A percentile compares a stretch with the other conserved stretches of the same genome.
Conservation (phyloP, 75 land plant genomes). For the Isoetes taiwanensis region DNA sequence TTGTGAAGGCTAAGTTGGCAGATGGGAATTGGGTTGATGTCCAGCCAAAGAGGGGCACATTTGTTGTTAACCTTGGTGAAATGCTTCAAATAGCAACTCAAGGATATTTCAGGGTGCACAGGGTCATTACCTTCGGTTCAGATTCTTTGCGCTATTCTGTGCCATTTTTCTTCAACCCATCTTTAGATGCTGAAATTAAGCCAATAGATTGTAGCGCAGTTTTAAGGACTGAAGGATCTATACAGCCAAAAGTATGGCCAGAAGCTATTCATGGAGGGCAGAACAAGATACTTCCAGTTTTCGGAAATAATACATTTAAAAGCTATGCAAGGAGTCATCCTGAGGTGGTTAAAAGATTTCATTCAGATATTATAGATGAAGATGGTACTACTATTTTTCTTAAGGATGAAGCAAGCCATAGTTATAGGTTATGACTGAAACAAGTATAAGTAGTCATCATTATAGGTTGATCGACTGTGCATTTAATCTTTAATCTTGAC, state of each 20-base stretch:
- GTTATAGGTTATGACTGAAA: too few relatives aligned
- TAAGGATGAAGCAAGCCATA: too few relatives aligned
- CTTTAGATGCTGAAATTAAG: conserved; percentile 6
- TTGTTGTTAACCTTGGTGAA: conserved; percentile 19
- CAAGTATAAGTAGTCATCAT: too few relatives aligned
- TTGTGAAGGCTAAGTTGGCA: conserved; percentile 9
- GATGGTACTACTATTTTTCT: too few relatives aligned
- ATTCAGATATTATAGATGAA: conserved; percentile 6
- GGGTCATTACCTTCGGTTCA: conserved; percentile 6
- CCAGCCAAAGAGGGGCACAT: conserved; percentile 12
- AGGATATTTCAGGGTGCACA: conserved; percentile 15
- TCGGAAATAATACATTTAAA: conserved; percentile 12
- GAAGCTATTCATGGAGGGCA: conserved; percentile 11
- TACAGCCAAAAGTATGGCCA: background rate
- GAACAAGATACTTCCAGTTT: conserved; percentile 10
- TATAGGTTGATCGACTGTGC: too few relatives aligned
- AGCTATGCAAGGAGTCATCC: conserved; percentile 18
- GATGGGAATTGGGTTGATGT: conserved; percentile 16
- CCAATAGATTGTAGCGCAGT: too few relatives aligned
- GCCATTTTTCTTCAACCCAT: conserved; percentile 19
- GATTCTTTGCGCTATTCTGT: conserved; percentile 10
- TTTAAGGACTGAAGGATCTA: too few relatives aligned
- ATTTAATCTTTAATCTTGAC: too few relatives aligned
- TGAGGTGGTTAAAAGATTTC: conserved; percentile 9
- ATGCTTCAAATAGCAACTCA: conserved; percentile 16